Evolutionary conservation across 2,329 filamentous ascomycete species (phyloP), one percentile per base, ranked within the genome.

Genomic region (Tolypocladium album): DNA sequence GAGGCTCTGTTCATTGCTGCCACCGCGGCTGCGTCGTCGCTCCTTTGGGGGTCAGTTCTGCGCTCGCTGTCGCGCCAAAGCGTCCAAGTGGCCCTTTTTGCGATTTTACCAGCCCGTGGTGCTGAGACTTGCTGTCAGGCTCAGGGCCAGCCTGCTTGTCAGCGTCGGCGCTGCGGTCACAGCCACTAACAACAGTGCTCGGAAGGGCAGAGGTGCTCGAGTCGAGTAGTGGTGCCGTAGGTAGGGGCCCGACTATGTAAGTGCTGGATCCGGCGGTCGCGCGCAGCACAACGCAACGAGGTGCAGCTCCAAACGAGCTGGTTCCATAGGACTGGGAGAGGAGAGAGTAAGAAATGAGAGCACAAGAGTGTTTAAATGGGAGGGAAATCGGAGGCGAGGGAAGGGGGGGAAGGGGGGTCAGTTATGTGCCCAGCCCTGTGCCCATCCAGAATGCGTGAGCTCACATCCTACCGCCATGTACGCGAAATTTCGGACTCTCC

Each of bases 341-440:
- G 60, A 36, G 22, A 57, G 59, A 31, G 58, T 64, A 59, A 4
- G 60, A 50, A 64, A 52, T 22, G 40, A 45, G 42, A 52, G 42
- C 20, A 40, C 56, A 47, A 52, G n/a, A 36, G 45, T 57, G 62
- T 64, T 56, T 61, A 67, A 69, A 67, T 62, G 61, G 62, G 65
- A 64, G 61, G 66, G 38, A 69, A 65, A 64, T 61, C 64, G 67
- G 66, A 62, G 64, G 64, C 60, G 64, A 68, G 62, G 69, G 64
- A 66, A 59, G 69, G 66, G 70, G 70, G 71, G 70, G 66, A 68
- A 67, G 68, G 69, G 68, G 69, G 70, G 67, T 60, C 68, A 72
- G 70, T 70, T 73, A 72, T 72, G 70, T 70, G 71, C 58, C 58
- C 22, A 24, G 57, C 45, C 50, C 50, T 36, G 50, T 36, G 50